Percentiles rank a stretch among this genome's conserved stretches.
Evolutionary conservation across 371 early-diverging fungal genomes (phyloP).

Genomic region (Blyttiomyces sp.): DNA sequence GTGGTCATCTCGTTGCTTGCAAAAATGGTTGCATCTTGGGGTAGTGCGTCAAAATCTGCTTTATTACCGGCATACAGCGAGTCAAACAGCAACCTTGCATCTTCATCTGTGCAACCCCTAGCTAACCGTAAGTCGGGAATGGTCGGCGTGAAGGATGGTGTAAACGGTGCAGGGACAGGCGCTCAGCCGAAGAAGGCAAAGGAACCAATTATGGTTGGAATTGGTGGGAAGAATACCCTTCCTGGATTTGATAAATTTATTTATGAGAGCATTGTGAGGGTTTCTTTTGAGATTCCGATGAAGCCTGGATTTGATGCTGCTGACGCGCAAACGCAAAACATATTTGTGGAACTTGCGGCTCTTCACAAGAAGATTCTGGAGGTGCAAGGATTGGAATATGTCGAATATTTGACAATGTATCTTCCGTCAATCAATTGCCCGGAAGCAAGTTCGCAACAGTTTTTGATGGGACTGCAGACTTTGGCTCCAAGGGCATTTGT

Average conservation of each 20-base stretch:
- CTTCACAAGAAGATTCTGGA: slow-evolving; percentile 67
- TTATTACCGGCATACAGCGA: no score
- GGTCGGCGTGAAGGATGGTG: slow-evolving; percentile 10
- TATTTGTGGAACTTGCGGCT: slow-evolving; percentile 77
- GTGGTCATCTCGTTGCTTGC: slow-evolving; percentile 77
- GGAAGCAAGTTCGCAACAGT: slow-evolving; percentile 55
- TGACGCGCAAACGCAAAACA: slow-evolving; percentile 78
- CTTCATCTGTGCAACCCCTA: neutral
- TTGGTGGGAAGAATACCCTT: slow-evolving; percentile 26
- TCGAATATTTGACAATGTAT: slow-evolving; percentile 65
- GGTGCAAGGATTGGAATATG: slow-evolving; percentile 62
- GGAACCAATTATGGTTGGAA: slow-evolving; percentile 7
- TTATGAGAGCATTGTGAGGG: slow-evolving; percentile 71
- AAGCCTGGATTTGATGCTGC: slow-evolving; percentile 68
- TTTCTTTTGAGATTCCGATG: slow-evolving; percentile 80
- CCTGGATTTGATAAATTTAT: slow-evolving; percentile 72
- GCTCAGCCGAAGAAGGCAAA: slow-evolving; percentile 1
- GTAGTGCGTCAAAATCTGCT: slow-evolving; percentile 33
- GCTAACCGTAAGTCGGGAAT: slow-evolving; percentile 4
- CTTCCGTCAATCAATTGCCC: slow-evolving; percentile 71
- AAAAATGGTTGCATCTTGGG: slow-evolving; percentile 80
- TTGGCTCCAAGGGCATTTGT: slow-evolving; percentile 62
- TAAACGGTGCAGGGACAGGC: no score
- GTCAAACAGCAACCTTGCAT: neutral
- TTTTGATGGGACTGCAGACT: slow-evolving; percentile 65